phyloP scores from a whole-genome alignment of 1,284 basidiomycete genomes.

The Coniferiporia sulphurascens region DNA sequence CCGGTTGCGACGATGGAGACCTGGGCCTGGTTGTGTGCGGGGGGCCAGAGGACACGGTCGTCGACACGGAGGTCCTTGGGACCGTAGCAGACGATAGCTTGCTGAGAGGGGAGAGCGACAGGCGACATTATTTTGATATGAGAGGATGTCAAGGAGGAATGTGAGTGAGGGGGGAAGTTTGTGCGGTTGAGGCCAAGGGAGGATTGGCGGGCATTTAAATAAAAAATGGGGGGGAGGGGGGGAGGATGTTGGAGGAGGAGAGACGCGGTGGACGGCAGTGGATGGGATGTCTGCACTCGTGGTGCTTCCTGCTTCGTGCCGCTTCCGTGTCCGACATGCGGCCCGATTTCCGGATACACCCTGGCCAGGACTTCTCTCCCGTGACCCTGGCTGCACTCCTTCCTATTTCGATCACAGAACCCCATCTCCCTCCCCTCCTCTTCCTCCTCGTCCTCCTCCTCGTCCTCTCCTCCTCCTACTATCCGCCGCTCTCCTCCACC shows the following conservation, averaged over 20 bases:
- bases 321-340: too few relatives aligned
- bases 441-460: too few relatives aligned
- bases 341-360: too few relatives aligned
- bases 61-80: conserved; percentile 70
- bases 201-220: not conserved
- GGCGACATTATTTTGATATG: conserved; percentile 44
- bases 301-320: too few relatives aligned
- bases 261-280: not conserved
- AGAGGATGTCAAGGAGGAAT: not conserved
- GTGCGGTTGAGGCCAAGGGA: not conserved
- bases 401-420: too few relatives aligned
- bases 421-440: too few relatives aligned
- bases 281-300: too few relatives aligned
- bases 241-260: not conserved
- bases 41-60: conserved; percentile 61
- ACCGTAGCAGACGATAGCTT: conserved; percentile 68
- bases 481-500: too few relatives aligned
- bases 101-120: conserved; percentile 41
- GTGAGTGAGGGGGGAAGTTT: not conserved
- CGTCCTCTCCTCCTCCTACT: too few relatives aligned
- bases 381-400: too few relatives aligned
- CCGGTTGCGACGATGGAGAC: conserved; percentile 79
- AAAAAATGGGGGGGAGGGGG: too few relatives aligned
- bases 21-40: conserved; percentile 63
- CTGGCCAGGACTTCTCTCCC: too few relatives aligned